Base-by-base conservation (phyloP, 495 filamentous ascomycete genomes). In the Penicillium fimorum region DNA sequence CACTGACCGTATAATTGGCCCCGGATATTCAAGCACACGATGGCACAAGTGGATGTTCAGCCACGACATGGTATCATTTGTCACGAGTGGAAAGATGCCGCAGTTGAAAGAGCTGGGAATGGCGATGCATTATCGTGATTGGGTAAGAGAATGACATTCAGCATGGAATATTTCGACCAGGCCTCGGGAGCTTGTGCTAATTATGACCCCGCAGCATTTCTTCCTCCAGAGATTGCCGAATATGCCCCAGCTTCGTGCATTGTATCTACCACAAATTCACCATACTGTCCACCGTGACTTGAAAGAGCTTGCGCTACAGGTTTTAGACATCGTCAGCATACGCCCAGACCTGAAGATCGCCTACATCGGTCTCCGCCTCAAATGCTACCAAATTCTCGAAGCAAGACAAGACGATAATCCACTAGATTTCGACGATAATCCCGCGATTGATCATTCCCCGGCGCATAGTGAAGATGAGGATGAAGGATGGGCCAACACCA, bases 311-410 rank as follows among this genome's bases (percentile, higher is more conserved):
- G 90, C 90, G 3, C 68, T 90, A 37, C 87, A 95, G 60, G 84
- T 96, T 46, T 76, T 92, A 32, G 90, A 96, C 67, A 88, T 95
- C 25, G 87, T 96, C 53, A 86, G 88, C 42, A 79, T 96, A 32
- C 83, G 91, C n/a, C 87, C 89, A 1, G 92, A 96, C 57, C 83
- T 96, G 25, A 85, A 87, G 58, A 74, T 96, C 13, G 89, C 85
- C 60, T 96, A 96, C 63, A 76, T 94, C 56, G 92, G 90, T n/a
- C 82, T 96, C 45, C 74, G 79, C 32, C 73, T 70, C 7, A 96
- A 95, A 69, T 96, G 93, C 71, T 96, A 90, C 64, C 92, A 96
- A 67, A 88, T 97, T 47, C 75, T 92, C 9, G 92, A 97, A 68
- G 78, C 77, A 37, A 78, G 77, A 22, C 71, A 72, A 13, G 71